Base-by-base conservation (phyloP, 345 rosid species). In the Citrus cavaleriei region DNA sequence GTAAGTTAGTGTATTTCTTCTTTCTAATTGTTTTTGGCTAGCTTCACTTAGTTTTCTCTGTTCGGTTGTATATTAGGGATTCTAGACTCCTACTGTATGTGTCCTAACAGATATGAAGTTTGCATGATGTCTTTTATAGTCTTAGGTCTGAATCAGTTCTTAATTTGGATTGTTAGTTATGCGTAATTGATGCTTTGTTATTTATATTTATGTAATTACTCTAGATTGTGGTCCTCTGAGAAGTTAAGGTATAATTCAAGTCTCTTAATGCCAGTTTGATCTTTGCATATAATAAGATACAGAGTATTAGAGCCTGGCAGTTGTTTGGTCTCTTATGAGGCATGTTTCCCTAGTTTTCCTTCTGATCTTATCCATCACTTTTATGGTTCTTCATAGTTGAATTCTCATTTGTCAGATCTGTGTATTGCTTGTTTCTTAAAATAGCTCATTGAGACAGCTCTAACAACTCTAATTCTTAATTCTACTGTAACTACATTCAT, bases 1-100 rank as follows among this genome's bases (percentile, higher is more conserved):
- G 99, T 94, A 87, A 81, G 98, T 63, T 79, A 73, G 35, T 72
- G 30, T 63, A 35, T 16, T 76, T 55, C 66, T 51, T 28, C 21
- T 72, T 21, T 59, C 57, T 42, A 49, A 65, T 63, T 81, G 72
- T 78, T 1, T 27, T 19, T 73, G 76, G 49, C 70, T 64, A 14
- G 60, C 5, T 72, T 65, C 67, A 18, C 68, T 37, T 13, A 24
- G 30, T 70, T 70, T 32, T 63, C 3, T 73, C 57, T 51, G 57
- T 63, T 73, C 22, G 18, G 28, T 25, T 73, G 27, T 55, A 25
- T 24, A 32, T 25, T 7, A 30, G 60, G 25, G 4, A 58, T 6
- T 13, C 10, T n/a, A 58, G 42, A 22, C 55, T 19, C 40, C 63
- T 32, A 54, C 34, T 51, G 5, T 70, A 51, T 24, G 30, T 61